These are phyloP conservation scores for Tuber magnatum DNA, from an alignment of 495 filamentous ascomycete species.

Conservation along the genomic window DNA sequence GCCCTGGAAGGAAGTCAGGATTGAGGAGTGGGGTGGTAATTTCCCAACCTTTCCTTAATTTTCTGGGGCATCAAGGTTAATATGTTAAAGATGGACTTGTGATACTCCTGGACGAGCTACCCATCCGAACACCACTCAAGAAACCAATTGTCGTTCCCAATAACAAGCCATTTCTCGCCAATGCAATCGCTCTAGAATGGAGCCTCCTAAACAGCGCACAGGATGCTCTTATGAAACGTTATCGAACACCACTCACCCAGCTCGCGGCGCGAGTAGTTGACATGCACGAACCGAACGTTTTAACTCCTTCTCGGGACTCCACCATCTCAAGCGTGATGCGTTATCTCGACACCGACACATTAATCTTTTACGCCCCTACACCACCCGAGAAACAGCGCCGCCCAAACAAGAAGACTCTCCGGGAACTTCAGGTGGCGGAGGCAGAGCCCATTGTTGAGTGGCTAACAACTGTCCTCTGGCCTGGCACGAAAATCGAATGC, in stretches of 20 bases:
- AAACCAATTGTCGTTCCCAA: conserved; percentile 62
- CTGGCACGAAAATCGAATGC: conserved; percentile 66
- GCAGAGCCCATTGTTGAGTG: conserved; percentile 62
- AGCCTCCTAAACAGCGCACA: conserved; percentile 69
- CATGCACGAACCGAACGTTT: conserved; percentile 48
- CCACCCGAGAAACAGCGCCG: conserved; percentile 44
- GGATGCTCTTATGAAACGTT: conserved; percentile 64
- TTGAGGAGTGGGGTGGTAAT: conserved; percentile 52
- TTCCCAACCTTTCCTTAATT: conserved; percentile 7
- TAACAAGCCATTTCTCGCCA: conserved; percentile 73
- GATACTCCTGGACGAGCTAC: conserved; percentile 70
- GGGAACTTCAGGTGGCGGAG: conserved; percentile 62
- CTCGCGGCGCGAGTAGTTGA: conserved; percentile 72
- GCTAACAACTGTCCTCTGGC: conserved; percentile 72
- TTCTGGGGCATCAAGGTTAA: not conserved
- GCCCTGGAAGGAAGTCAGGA: conserved; percentile 77
- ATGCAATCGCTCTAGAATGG: conserved; percentile 85
- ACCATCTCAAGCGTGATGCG: conserved; percentile 64
- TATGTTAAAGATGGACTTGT: conserved; percentile 53
- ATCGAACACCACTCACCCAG: conserved; percentile 86
- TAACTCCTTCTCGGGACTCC: conserved; percentile 46
- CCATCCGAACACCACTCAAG: conserved; percentile 70
- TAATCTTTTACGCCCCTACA: conserved; percentile 87
- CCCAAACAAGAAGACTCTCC: conserved; percentile 50
- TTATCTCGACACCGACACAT: conserved; percentile 84